phyloP scores from a whole-genome alignment of 2,329 filamentous ascomycete genomes.

The Aspergillus flavus region DNA sequence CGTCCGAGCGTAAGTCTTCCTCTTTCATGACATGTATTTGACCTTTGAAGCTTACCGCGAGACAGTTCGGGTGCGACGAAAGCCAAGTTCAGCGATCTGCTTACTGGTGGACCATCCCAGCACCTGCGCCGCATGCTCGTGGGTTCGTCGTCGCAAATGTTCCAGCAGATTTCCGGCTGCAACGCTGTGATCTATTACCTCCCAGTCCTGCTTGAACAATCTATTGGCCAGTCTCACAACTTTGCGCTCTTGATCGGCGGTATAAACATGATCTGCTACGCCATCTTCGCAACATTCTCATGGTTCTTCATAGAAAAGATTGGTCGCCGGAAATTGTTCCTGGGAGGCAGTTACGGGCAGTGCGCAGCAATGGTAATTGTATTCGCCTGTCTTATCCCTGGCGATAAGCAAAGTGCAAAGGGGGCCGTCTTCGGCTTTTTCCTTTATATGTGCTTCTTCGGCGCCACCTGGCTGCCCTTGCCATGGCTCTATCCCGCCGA shows the following conservation, averaged over 20 bases:
- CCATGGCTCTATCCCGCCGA: constrained; percentile 56
- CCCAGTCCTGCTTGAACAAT: constrained; percentile 17
- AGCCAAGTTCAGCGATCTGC: constrained; percentile 13
- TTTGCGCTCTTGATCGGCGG: constrained; percentile 19
- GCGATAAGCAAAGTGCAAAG: constrained; percentile 13
- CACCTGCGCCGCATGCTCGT: constrained; percentile 19
- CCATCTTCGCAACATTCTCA: constrained; percentile 20
- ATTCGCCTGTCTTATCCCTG: constrained; percentile 17
- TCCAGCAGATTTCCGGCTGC: constrained; percentile 20
- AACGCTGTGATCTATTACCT: constrained; percentile 22
- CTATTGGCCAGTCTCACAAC: constrained; percentile 13
- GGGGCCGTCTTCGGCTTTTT: constrained; percentile 23
- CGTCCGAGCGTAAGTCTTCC: constrained; percentile 13
- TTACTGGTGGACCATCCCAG: constrained; percentile 18
- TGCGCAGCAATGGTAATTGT: constrained; percentile 19
- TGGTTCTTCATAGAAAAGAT: constrained; percentile 22
- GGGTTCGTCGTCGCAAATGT: constrained; percentile 18
- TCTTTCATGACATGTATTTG: neutral
- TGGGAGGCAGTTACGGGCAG: constrained; percentile 16
- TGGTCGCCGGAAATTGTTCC: constrained; percentile 18
- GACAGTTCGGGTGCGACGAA: constrained; percentile 9
- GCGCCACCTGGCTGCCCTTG: constrained; percentile 55
- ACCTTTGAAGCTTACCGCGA: neutral
- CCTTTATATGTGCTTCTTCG: constrained; percentile 24
- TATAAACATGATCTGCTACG: constrained; percentile 21